Conservation (phyloP, 192 early-diverging fungal species). For the Cetraspora pellucida region DNA sequence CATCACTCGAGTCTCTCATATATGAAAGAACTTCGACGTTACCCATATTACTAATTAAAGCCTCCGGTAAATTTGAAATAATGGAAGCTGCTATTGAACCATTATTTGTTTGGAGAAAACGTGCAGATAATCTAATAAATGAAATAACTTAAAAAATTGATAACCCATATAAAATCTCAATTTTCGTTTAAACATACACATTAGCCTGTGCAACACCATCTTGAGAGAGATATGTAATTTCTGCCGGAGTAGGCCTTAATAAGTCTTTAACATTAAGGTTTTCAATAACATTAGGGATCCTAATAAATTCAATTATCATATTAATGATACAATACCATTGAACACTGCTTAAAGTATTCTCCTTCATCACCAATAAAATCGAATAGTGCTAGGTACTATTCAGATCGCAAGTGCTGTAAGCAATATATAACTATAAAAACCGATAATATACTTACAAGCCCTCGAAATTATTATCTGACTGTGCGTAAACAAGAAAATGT, state of each 20-base stretch:
- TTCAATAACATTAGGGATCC: slow-evolving; percentile 17
- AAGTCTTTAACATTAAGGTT: slow-evolving; percentile 20
- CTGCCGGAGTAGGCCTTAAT: neutral
- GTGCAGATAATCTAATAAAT: neutral
- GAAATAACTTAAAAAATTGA: neutral
- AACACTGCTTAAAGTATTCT: too few species aligned
- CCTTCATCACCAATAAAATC: too few species aligned
- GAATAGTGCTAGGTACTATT: too few species aligned
- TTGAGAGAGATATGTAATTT: slow-evolving; percentile 18
- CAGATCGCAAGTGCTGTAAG: too few species aligned
- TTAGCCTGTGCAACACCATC: neutral
- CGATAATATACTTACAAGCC: neutral
- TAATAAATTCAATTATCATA: neutral
- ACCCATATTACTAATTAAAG: neutral
- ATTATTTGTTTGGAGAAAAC: slow-evolving; percentile 17
- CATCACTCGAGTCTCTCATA: slow-evolving; percentile 46
- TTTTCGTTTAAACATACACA: too few species aligned
- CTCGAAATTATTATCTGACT: neutral
- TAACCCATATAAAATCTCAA: neutral
- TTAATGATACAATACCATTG: too few species aligned
- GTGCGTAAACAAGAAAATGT: neutral
- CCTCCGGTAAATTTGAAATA: slow-evolving; percentile 14
- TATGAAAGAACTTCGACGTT: slow-evolving; percentile 47
- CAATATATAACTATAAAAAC: neutral
- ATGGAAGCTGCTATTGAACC: slow-evolving; percentile 11